Evolutionary conservation across 1,284 basidiomycete species (phyloP).

Genomic region (Trichosporon asahii): DNA sequence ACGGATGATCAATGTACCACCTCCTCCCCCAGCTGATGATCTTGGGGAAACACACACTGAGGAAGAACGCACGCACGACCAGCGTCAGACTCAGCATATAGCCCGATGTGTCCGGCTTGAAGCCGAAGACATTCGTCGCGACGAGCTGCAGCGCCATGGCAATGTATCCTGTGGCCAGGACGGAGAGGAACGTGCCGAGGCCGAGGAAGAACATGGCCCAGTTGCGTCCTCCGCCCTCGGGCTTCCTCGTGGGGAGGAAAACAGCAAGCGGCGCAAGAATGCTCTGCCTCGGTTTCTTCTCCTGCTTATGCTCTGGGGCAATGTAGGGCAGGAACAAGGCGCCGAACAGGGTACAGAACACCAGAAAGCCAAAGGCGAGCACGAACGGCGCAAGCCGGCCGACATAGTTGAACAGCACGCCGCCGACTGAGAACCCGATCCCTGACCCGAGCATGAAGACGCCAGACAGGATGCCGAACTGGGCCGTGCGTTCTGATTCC

Average conservation of each 20-base stretch:
- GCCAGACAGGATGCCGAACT: conserved; percentile 46
- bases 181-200: conserved; percentile 42
- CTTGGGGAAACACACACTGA: conserved; percentile 42
- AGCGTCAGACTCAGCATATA: conserved; percentile 40
- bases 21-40: conserved; percentile 41
- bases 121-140: conserved; percentile 42
- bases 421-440: conserved; percentile 34
- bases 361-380: conserved; percentile 40
- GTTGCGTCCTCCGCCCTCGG: conserved; percentile 24
- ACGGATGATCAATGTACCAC: conserved; percentile 15
- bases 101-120: conserved; percentile 37
- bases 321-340: conserved; percentile 48
- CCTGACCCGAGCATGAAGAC: conserved; percentile 39
- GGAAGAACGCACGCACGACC: conserved; percentile 44
- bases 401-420: conserved; percentile 33
- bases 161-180: conserved; percentile 47
- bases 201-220: conserved; percentile 45
- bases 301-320: conserved; percentile 26
- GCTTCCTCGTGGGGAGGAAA: conserved; percentile 36
- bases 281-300: conserved; percentile 20
- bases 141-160: conserved; percentile 46
- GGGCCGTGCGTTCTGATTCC: conserved; percentile 38
- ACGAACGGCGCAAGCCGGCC: conserved; percentile 45
- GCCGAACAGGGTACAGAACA: conserved; percentile 44
- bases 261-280: conserved; percentile 45